These are phyloP conservation scores for Pilaira anomala DNA, from an alignment of 192 early-diverging fungal species.

Conservation along the genomic window DNA sequence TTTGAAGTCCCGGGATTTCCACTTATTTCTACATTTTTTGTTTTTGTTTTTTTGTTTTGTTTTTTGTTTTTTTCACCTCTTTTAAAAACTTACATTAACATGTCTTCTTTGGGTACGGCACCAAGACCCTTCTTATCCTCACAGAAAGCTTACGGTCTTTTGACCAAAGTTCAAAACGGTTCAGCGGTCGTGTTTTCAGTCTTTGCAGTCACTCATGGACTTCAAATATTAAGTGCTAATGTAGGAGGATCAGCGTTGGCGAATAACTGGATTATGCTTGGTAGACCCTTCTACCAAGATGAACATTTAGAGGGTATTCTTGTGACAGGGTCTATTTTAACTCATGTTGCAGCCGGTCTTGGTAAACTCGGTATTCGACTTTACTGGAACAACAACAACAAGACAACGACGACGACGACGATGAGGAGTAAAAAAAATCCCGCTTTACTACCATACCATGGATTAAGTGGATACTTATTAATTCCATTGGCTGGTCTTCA, in stretches of 20 bases:
- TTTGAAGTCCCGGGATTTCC: too few relatives aligned
- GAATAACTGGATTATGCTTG: constrained; percentile 27
- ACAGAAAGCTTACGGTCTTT: constrained; percentile 11
- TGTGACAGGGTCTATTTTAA: constrained; percentile 21
- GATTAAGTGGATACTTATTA: constrained; percentile 14
- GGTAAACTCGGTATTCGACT: constrained; percentile 19
- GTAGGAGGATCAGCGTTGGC: constrained; percentile 17
- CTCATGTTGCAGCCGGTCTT: constrained; percentile 21
- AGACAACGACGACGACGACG: neutral
- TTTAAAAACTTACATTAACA: neutral
- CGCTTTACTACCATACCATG: constrained; percentile 4
- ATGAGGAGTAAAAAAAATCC: too few relatives aligned
- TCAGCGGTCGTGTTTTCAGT: constrained; percentile 27
- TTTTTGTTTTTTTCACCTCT: neutral
- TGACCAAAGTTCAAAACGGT: constrained; percentile 18
- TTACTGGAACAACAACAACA: neutral
- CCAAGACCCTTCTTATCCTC: neutral
- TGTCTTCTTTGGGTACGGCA: neutral
- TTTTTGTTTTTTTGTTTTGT: neutral
- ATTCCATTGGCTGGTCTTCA: constrained; percentile 27
- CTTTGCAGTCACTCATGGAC: constrained; percentile 30
- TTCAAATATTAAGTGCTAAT: constrained; percentile 18
- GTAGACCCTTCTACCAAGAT: constrained; percentile 36
- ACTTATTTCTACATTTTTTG: too few relatives aligned
- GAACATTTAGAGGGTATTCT: constrained; percentile 26